phyloP scores from a whole-genome alignment of 73 alveolate species.

The Tetrahymena thermophila region DNA sequence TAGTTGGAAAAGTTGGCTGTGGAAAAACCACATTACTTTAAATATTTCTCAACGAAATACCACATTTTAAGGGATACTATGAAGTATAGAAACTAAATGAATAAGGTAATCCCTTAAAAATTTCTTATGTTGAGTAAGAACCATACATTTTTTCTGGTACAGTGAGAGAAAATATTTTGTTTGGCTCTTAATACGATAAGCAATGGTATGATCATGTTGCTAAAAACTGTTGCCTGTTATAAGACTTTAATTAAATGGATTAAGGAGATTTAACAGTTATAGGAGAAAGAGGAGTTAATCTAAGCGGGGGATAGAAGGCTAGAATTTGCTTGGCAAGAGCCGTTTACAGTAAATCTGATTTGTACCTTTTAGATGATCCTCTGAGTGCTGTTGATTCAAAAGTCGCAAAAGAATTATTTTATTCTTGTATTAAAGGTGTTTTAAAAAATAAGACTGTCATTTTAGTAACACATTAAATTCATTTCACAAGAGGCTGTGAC shows the following conservation, averaged over 20 bases:
- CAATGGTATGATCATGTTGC: conserved; percentile 31
- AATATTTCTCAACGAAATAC: conserved; percentile 39
- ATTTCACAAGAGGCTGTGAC: conserved; percentile 6
- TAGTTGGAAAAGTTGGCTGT: conserved; percentile 94
- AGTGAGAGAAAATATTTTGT: conserved; percentile 49
- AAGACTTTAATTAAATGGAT: conserved; percentile 58
- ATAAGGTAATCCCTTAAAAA: not conserved
- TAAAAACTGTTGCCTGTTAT: conserved; percentile 52
- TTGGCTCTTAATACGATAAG: conserved; percentile 50
- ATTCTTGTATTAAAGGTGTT: not conserved
- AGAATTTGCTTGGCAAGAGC: conserved; percentile 82
- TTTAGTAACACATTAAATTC: conserved; percentile 6
- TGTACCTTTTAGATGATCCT: conserved; percentile 77
- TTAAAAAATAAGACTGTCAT: not conserved
- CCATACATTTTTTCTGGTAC: conserved; percentile 44
- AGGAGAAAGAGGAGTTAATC: conserved; percentile 61
- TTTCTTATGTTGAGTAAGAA: conserved; percentile 46
- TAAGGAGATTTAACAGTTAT: conserved; percentile 67
- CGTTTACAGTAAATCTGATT: conserved; percentile 67
- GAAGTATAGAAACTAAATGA: not conserved
- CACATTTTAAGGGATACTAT: conserved; percentile 13
- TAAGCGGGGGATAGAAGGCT: conserved; percentile 82
- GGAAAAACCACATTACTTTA: conserved; percentile 87
- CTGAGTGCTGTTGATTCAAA: conserved; percentile 69
- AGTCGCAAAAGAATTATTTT: conserved; percentile 39